Evolutionary conservation across 305 asterid genomes (phyloP).

Genomic region (Rubia tinctorum): DNA sequence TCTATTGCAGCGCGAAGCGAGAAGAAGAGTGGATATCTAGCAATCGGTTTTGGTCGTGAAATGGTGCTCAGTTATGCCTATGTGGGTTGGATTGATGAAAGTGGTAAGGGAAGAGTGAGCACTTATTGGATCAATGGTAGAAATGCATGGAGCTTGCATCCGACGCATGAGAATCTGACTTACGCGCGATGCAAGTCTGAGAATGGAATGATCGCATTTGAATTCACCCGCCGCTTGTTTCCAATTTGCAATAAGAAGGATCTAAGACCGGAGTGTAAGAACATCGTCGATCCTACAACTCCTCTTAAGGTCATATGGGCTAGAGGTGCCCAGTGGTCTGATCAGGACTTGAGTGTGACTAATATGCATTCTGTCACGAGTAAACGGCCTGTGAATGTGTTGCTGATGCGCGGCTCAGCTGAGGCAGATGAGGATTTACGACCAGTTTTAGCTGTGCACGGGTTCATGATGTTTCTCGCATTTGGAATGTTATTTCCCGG

Average conservation of each 20-base stretch:
- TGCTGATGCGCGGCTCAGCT: constrained; percentile 83
- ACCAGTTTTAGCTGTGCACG: constrained; percentile 96
- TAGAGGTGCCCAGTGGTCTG: constrained; percentile 95
- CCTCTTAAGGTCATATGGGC: constrained; percentile 94
- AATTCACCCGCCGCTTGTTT: constrained; percentile 83
- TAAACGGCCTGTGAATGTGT: constrained; percentile 81
- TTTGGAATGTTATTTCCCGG: constrained; percentile 95
- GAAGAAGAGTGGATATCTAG: constrained; percentile 96
- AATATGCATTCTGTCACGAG: constrained; percentile 93
- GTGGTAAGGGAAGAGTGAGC: constrained; percentile 76
- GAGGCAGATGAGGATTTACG: constrained; percentile 94
- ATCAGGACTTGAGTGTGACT: constrained; percentile 58
- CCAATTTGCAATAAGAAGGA: constrained; percentile 51
- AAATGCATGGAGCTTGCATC: constrained; percentile 64
- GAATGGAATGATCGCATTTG: constrained; percentile 86
- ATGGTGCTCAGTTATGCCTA: constrained; percentile 82
- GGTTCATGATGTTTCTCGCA: constrained; percentile 99
- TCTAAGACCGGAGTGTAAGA: constrained; percentile 69
- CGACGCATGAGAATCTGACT: constrained; percentile 79
- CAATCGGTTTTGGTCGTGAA: constrained; percentile 89
- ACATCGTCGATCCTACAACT: constrained; percentile 80
- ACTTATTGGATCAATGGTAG: constrained; percentile 86
- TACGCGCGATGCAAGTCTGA: constrained; percentile 93
- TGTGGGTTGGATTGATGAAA: constrained; percentile 87
- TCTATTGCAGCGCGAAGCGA: constrained; percentile 95